These are phyloP conservation scores for Nicotiana tabacum DNA, from an alignment of 257 asterid genomes.

Conservation along the genomic window DNA sequence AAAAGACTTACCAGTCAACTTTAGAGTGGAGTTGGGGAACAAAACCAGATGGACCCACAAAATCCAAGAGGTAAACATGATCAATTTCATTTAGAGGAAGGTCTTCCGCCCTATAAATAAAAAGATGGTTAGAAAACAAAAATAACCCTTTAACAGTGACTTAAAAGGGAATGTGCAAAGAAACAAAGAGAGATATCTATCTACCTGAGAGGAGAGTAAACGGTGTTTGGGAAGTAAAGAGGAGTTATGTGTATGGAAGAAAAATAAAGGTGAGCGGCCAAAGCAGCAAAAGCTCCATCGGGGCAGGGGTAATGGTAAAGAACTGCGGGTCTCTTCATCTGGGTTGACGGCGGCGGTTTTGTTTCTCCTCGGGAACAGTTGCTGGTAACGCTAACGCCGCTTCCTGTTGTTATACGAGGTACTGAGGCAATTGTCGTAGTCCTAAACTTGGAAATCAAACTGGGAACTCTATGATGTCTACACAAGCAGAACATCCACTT, in stretches of 20 bases:
- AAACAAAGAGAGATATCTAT: not conserved
- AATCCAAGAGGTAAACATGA: constrained; percentile 72
- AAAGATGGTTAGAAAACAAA: not conserved
- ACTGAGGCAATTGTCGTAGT: not conserved
- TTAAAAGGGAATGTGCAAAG: not conserved
- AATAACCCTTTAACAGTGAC: not conserved
- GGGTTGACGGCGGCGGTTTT: not conserved
- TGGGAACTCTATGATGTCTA: not conserved
- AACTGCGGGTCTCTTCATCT: constrained; percentile 44
- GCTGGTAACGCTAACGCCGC: not conserved
- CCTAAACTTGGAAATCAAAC: not conserved
- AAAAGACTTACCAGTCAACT: constrained; percentile 43
- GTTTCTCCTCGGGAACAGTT: not conserved
- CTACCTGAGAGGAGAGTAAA: constrained; percentile 71
- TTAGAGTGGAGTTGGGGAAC: constrained; percentile 49
- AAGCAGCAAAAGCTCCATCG: constrained; percentile 90
- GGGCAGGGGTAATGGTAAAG: constrained; percentile 91
- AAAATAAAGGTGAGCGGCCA: constrained; percentile 86
- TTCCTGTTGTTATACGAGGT: not conserved
- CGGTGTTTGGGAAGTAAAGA: constrained; percentile 76
- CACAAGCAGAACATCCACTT: not conserved
- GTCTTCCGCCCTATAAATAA: constrained; percentile 55
- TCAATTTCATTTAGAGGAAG: constrained; percentile 63
- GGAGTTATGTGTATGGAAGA: constrained; percentile 33
- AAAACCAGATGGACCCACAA: constrained; percentile 87